Percentiles rank a stretch among this genome's conserved stretches.
These are phyloP conservation scores for Candida andamanensis DNA, from an alignment of 805 yeast genomes.

Conservation along the genomic window DNA sequence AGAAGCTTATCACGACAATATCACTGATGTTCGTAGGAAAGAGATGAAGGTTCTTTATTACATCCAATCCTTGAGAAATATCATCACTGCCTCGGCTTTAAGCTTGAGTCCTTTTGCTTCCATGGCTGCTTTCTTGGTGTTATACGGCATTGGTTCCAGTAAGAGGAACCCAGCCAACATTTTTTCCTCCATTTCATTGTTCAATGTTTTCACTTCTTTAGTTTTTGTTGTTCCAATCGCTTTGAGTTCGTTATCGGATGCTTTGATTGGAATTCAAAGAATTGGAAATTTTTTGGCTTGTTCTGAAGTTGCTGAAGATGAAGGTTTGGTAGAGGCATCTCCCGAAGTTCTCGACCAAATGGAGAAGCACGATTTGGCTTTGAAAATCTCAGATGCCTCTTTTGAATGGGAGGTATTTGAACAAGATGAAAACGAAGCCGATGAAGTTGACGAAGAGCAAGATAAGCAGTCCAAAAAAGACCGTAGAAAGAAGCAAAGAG, in stretches of 20 bases:
- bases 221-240: conserved; percentile 70
- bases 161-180: conserved; percentile 53
- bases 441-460: conserved; percentile 6
- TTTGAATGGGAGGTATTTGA: conserved; percentile 28
- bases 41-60: conserved; percentile 61
- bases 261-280: conserved; percentile 55
- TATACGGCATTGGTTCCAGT: conserved; percentile 26
- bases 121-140: conserved; percentile 44
- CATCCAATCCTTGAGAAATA: conserved; percentile 62
- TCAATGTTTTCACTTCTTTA: conserved; percentile 56
- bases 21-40: conserved; percentile 48
- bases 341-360: conserved; percentile 16
- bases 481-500: conserved; percentile 5
- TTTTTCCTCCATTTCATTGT: conserved; percentile 66
- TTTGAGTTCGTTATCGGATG: conserved; percentile 64
- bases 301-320: conserved; percentile 34
- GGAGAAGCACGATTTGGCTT: conserved; percentile 20
- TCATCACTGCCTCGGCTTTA: conserved; percentile 58
- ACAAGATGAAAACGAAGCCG: conserved; percentile 14
- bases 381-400: conserved; percentile 18
- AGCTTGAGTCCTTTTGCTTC: conserved; percentile 70
- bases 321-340: conserved; percentile 21
- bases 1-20: conserved; percentile 57
- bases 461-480: conserved; percentile 5
- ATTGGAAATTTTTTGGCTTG: conserved; percentile 49